Conservation (phyloP, 495 filamentous ascomycete genomes). For the Jackrogersella minutella region DNA sequence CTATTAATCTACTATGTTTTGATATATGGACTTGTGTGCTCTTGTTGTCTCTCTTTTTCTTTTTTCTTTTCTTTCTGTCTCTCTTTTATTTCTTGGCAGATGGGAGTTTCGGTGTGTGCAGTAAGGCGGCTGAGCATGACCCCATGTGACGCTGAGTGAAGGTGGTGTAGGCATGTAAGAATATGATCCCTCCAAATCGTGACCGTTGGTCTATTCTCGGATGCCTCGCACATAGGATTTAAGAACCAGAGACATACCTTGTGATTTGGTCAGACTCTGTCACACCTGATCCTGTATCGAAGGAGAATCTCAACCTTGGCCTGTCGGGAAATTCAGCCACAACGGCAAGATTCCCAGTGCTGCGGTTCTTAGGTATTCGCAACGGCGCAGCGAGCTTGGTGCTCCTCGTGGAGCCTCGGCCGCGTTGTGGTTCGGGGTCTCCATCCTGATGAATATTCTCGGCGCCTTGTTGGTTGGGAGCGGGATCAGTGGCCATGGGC, state of each 20-base stretch:
- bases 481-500: constrained; percentile 37
- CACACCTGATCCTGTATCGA: constrained; percentile 59
- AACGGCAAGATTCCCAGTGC: constrained; percentile 67
- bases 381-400: constrained; percentile 48
- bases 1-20: constrained; percentile 13
- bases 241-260: constrained; percentile 55
- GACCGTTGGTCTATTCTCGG: constrained; percentile 21
- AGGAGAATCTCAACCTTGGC: constrained; percentile 61
- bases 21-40: constrained; percentile 10
- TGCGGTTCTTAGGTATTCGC: constrained; percentile 69
- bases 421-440: constrained; percentile 45
- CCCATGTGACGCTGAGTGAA: constrained; percentile 21
- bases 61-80: constrained; percentile 8
- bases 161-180: constrained; percentile 19
- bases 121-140: constrained; percentile 37
- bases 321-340: constrained; percentile 51
- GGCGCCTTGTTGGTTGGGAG: constrained; percentile 49
- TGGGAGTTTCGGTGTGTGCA: constrained; percentile 9
- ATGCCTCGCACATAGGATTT: constrained; percentile 45
- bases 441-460: constrained; percentile 50
- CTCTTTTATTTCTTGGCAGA: neutral
- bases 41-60: constrained; percentile 1
- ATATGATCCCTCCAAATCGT: constrained; percentile 18
- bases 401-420: constrained; percentile 40
- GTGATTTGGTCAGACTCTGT: constrained; percentile 61